Base-by-base conservation (phyloP, 768 basidiomycete species). In the Floccularia luteovirens region DNA sequence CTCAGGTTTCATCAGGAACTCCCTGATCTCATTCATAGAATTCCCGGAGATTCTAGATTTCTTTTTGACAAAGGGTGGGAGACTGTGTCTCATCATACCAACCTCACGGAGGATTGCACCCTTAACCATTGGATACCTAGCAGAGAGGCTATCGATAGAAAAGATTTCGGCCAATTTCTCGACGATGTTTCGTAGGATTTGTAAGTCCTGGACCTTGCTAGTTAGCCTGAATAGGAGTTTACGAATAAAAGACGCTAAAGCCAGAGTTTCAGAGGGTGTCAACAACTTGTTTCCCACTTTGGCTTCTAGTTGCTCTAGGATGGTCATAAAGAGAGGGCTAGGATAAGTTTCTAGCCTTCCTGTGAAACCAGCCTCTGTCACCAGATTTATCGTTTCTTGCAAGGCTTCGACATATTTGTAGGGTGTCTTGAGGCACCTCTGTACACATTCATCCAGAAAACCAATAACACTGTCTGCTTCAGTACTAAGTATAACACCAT, bases 371-470 rank as follows among this genome's bases (percentile, higher is more conserved):
- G 17, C 13, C 6, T 39, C 46, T 1, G 39, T 13, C 16, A 33
- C 16, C 42, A 43, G 16, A 28, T 31, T 32, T 5, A 48, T 25
- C 27, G 51, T 4, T 39, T 52, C 38, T 4, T 70, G 56, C 45
- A 81, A 59, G 17, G 80, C 80, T 50, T 96, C 92, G 39, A 94
- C 69, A 53, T 94, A 97, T 21, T 77, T 74, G 55, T 91, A 87
- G 0, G 90, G 88, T 2, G 82, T 84, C 58, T 85, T 90, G 46
- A 82, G 54, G 48, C 83, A 91, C 13, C 88, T 71, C 42, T 84
- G 81, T 2, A 86, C 69, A 52, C 90, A 94, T 37, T 92, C 90
- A 47, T 97, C 93, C 8, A 96, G 50, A 61, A 96, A 91, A 0
- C 59, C 43, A 13, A 84, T 61, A 20, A 82, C 74, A 31, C 67